These are phyloP conservation scores for Cyberlindnera nakhonratchasimensis DNA, from an alignment of 805 yeast species.

Conservation along the genomic window DNA sequence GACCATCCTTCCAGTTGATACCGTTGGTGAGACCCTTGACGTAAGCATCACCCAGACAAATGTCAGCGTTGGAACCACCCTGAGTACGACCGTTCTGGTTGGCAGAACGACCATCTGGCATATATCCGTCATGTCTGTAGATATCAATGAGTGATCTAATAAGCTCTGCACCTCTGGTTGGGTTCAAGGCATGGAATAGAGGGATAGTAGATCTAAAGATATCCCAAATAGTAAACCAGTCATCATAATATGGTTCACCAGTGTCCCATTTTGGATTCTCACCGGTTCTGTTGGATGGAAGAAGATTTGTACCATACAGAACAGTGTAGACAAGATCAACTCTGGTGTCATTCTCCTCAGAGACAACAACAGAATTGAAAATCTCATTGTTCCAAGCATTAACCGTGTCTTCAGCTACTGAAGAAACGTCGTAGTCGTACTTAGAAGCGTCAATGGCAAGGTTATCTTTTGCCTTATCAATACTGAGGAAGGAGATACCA, in stretches of 20 bases:
- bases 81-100: slow-evolving; percentile 37
- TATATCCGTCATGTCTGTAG: slow-evolving; percentile 33
- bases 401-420: neutral
- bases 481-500: slow-evolving; percentile 32
- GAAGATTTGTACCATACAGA: slow-evolving; percentile 10
- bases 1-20: slow-evolving; percentile 33
- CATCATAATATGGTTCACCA: slow-evolving; percentile 33
- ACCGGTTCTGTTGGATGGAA: slow-evolving; percentile 16
- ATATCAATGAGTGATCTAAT: slow-evolving; percentile 30
- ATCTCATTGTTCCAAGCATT: slow-evolving; percentile 6
- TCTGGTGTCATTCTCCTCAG: slow-evolving; percentile 6
- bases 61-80: slow-evolving; percentile 38
- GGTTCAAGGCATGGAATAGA: slow-evolving; percentile 30
- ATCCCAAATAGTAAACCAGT: slow-evolving; percentile 39
- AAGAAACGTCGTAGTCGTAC: slow-evolving; percentile 7
- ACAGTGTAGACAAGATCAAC: slow-evolving; percentile 7
- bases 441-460: slow-evolving; percentile 21
- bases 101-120: slow-evolving; percentile 37
- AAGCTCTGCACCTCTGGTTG: slow-evolving; percentile 30
- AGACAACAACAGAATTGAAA: slow-evolving; percentile 6
- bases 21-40: slow-evolving; percentile 26
- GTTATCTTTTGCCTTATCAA: slow-evolving; percentile 31
- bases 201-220: slow-evolving; percentile 36
- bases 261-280: slow-evolving; percentile 31
- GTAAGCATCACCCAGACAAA: slow-evolving; percentile 36